Evolutionary conservation across 139 green algal species (phyloP).

Genomic region (Zygnema circumcarinatum): DNA sequence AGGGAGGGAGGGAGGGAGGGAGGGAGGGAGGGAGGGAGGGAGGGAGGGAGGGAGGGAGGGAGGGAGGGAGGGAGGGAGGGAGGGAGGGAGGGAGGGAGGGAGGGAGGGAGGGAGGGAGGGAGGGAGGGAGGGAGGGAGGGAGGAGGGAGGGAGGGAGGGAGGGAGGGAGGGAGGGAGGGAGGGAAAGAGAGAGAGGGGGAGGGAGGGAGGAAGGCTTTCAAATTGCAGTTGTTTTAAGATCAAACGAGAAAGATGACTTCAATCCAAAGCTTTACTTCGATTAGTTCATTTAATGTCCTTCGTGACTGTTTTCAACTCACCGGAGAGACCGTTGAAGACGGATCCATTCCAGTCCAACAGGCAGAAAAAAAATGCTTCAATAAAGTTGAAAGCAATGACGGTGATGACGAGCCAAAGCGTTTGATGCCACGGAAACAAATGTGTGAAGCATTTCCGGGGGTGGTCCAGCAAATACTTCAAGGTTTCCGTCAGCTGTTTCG

Average conservation of each 20-base stretch:
- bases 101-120: too few species aligned
- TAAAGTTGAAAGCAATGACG: conserved; percentile 42
- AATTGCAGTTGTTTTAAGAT: too few species aligned
- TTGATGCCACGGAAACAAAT: conserved; percentile 41
- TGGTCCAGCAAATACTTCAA: conserved; percentile 56
- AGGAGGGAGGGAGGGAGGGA: too few species aligned
- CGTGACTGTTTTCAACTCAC: conserved; percentile 14
- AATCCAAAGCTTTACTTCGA: too few species aligned
- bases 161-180: too few species aligned
- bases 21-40: neutral
- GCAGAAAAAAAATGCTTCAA: conserved; percentile 52
- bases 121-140: too few species aligned
- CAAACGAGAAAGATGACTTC: too few species aligned
- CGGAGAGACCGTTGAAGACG: conserved; percentile 24
- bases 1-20: neutral
- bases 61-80: neutral
- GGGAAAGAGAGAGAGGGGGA: too few species aligned
- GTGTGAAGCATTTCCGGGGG: conserved; percentile 58
- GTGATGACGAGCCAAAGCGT: conserved; percentile 48
- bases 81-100: too few species aligned
- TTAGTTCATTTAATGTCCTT: too few species aligned
- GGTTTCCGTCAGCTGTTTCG: neutral
- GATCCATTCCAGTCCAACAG: conserved; percentile 45
- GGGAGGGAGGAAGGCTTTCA: too few species aligned
- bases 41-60: neutral